A percentile compares a stretch with the other conserved stretches of the same genome.
Evolutionary conservation across 1,284 basidiomycete genomes (phyloP).

Genomic region (Apiotrichum gamsii): DNA sequence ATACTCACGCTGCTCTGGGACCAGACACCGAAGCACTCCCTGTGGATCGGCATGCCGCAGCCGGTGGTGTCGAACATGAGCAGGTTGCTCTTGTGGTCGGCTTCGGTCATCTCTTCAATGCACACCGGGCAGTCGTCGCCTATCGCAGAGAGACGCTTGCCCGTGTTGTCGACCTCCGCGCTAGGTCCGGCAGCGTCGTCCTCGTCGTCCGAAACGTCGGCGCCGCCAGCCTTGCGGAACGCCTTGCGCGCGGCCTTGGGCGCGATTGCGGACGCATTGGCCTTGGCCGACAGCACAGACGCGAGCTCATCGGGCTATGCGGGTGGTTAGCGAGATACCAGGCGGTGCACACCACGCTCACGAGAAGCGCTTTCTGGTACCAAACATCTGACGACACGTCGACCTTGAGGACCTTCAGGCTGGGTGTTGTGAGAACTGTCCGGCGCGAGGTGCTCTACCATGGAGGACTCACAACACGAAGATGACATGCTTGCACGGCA

Average conservation of each 20-base stretch:
- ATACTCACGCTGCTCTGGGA: no score
- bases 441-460: not conserved
- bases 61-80: conserved; percentile 33
- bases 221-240: conserved; percentile 24
- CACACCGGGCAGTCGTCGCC: conserved; percentile 41
- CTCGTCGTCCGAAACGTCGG: conserved; percentile 4
- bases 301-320: conserved; percentile 4
- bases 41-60: conserved; percentile 34
- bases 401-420: conserved; percentile 37
- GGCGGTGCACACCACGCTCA: no score
- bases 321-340: no score
- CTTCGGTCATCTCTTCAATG: conserved; percentile 28
- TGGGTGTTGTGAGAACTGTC: conserved; percentile 5
- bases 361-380: conserved; percentile 35
- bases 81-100: conserved; percentile 17
- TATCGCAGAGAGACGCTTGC: conserved; percentile 17
- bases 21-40: conserved; percentile 35
- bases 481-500: conserved; percentile 40
- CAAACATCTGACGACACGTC: conserved; percentile 16
- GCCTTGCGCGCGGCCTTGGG: conserved; percentile 15
- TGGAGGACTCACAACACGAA: conserved; percentile 33
- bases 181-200: not conserved
- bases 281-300: not conserved
- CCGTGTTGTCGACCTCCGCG: not conserved
- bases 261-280: conserved; percentile 9